Evolutionary conservation across 345 rosid species (phyloP), one percentile per base, ranked within the genome.

Genomic region (Hypericum perforatum): DNA sequence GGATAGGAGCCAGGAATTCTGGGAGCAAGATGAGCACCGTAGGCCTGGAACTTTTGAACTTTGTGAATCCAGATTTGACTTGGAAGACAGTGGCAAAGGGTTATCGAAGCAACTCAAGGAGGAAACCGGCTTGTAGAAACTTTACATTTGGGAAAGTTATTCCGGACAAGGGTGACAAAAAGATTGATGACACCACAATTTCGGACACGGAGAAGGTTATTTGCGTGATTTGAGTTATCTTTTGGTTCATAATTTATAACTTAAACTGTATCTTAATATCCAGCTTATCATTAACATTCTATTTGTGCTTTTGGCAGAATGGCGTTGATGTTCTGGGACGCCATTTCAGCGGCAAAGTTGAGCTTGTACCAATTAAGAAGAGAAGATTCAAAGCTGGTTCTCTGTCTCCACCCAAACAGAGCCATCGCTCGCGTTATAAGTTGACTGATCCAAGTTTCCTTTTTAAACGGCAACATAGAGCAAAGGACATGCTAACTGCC

Each of bases 1-100:
- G 59, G 43, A 69, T 55, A 67, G 53, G 71, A 57, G 43, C 66
- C 54, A 67, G 53, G 45, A 48, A 53, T 66, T 36, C 11, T 60
- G 42, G 16, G 59, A 65, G 67, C 66, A 72, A 66, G 84, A 60
- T 62, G 65, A 68, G 78, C 59, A 68, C 62, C 14, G 64, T 66
- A 50, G 74, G 76, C 39, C 53, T 60, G 47, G 84, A 81, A 69
- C 73, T 69, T 16, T 70, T 67, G 36, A 61, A 60, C 41, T 70
- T 65, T 41, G 57, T 77, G 63, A 60, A 73, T 73, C 64, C 82
- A 14, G 65, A 64, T 39, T 73, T 70, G 59, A 74, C 78, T 50
- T 74, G 82, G 85, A 74, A 80, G 66, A 63, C 50, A 6, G 78
- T 70, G 16, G 45, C 80, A 37, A 80, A 80, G 62, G 80, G 82